Base-by-base conservation (phyloP, 2,329 filamentous ascomycete species). In the Byssoonygena ceratinophila region DNA sequence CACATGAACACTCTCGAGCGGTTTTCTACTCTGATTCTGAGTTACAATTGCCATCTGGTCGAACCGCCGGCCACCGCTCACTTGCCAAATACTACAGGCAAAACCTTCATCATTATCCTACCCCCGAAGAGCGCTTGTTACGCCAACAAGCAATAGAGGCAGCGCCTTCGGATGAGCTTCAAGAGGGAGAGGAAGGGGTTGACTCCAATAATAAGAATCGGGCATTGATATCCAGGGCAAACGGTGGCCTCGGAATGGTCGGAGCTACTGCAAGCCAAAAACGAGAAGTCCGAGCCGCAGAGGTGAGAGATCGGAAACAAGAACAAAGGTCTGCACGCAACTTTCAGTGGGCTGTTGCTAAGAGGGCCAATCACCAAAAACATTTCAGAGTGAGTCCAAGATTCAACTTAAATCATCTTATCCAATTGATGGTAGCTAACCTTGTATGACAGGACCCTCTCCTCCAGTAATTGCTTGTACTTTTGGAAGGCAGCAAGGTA, bases 11-110 rank as follows among this genome's bases (percentile, higher is more conserved):
- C 59, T 68, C 79, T 51, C 79, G 84, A 57, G 83, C 87, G 34
- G 86, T 87, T 20, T 95, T 94, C 67, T 83, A 94, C 64, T 87
- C 94, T 61, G 92, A 98, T 41, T 90, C 87, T 63, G 92, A 97
- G 68, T 78, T 98, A 50, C 89, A 98, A 64, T 80, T 98, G 11
- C 92, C 92, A 1, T 88, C 85, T 3, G 92, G 92, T 50, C 84
- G 86, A 56, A 85, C 86, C 6, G 89, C 94, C 34, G 92, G 92
- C 36, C 92, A 98, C 67, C 82, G 92, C 45, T 92, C 87, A 6
- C 72, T 95, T 51, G 84, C 86, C 64, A 83, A 80, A 60, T 97
- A 97, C 71, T 98, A 83, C 73, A 83, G 87, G 55, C 92, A 98
- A 72, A 97, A 97, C 70, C 76, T 98, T 40, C 82, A 85, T 68